phyloP scores from a whole-genome alignment of 2,329 filamentous ascomycete genomes.

The Leptodontidium sp. region DNA sequence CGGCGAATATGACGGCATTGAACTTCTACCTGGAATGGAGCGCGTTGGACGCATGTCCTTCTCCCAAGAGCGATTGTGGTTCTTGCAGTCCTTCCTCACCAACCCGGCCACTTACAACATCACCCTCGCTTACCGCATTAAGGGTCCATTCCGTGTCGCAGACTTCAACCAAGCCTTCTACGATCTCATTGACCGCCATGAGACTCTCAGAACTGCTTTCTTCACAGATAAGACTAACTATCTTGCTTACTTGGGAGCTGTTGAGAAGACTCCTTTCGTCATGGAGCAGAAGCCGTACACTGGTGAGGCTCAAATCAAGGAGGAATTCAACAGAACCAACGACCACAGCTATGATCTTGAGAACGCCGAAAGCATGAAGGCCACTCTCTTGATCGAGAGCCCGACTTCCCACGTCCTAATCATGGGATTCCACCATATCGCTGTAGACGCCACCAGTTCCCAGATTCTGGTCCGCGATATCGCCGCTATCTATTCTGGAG shows the following conservation, averaged over 20 bases:
- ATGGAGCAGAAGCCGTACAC: slow-evolving; percentile 28
- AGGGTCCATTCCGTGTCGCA: slow-evolving; percentile 36
- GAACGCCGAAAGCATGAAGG: slow-evolving; percentile 22
- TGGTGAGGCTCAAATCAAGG: slow-evolving; percentile 26
- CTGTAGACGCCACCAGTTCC: slow-evolving; percentile 56
- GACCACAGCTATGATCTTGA: slow-evolving; percentile 24
- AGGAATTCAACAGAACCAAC: slow-evolving; percentile 27
- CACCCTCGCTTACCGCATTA: slow-evolving; percentile 32
- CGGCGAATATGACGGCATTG: slow-evolving; percentile 25
- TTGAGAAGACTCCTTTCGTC: slow-evolving; percentile 29
- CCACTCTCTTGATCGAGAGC: slow-evolving; percentile 20
- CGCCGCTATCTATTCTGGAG: slow-evolving; percentile 51
- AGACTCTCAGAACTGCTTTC: slow-evolving; percentile 43
- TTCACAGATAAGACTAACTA: slow-evolving; percentile 32
- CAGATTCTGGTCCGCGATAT: slow-evolving; percentile 54
- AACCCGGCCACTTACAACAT: slow-evolving; percentile 43
- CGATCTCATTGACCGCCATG: slow-evolving; percentile 38
- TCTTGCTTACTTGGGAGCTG: slow-evolving; percentile 25
- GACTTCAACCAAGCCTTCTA: slow-evolving; percentile 38
- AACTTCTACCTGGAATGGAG: slow-evolving; percentile 22
- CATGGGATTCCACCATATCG: slow-evolving; percentile 57
- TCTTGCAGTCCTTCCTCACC: slow-evolving; percentile 38
- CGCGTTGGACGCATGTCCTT: slow-evolving; percentile 28
- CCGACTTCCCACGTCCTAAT: slow-evolving; percentile 51
- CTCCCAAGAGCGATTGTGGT: slow-evolving; percentile 40